These are phyloP conservation scores for Gilbertella persicaria DNA, from an alignment of 371 early-diverging fungal species.

Conservation along the genomic window DNA sequence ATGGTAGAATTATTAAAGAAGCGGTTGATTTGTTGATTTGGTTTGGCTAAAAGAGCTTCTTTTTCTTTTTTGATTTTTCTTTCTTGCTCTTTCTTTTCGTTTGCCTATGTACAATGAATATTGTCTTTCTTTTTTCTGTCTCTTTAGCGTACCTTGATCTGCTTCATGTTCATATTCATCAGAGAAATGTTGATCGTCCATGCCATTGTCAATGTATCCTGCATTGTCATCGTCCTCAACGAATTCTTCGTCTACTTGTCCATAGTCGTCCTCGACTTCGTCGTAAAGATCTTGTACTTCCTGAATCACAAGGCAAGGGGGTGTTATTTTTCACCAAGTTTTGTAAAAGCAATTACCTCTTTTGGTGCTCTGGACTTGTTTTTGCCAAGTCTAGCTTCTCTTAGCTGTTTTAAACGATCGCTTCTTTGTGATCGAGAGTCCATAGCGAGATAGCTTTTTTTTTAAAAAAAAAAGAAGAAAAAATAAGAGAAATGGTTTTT, in stretches of 20 bases:
- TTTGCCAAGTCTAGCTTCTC: constrained; percentile 12
- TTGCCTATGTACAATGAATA: constrained; percentile 9
- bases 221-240: constrained; percentile 85
- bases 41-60: constrained; percentile 20
- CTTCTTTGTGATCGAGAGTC: constrained; percentile 15
- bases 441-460: constrained; percentile 1
- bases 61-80: constrained; percentile 29
- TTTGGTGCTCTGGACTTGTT: constrained; percentile 1
- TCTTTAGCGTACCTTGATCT: constrained; percentile 8
- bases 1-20: constrained; percentile 29
- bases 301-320: neutral
- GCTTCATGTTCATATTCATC: constrained; percentile 47
- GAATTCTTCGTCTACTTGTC: constrained; percentile 74
- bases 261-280: constrained; percentile 64
- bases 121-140: neutral
- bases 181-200: constrained; percentile 60
- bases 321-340: neutral
- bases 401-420: constrained; percentile 14
- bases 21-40: constrained; percentile 27
- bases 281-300: constrained; percentile 56
- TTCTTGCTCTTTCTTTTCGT: constrained; percentile 21
- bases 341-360: neutral
- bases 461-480: neutral
- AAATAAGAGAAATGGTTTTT: neutral
- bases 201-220: constrained; percentile 79